A percentile compares a stretch with the other conserved stretches of the same genome.
Evolutionary conservation across 129 eudicot genomes (phyloP).

Genomic region (Gnaphalium uliginosum): DNA sequence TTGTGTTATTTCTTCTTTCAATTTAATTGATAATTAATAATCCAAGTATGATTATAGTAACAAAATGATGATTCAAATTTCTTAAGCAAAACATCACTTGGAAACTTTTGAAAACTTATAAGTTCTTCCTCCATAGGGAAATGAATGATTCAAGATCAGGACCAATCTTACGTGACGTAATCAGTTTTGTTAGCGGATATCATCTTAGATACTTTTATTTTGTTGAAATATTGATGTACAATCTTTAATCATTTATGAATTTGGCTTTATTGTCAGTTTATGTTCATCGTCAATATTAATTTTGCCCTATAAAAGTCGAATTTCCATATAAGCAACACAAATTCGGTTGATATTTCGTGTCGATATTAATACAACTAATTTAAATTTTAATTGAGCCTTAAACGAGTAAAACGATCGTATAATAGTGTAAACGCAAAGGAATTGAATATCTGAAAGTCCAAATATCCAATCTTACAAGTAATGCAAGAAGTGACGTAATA

Average conservation of each 20-base stretch:
- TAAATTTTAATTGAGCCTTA: too few species aligned
- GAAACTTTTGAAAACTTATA: too few species aligned
- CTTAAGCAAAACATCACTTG: neutral
- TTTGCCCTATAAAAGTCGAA: constrained; percentile 3
- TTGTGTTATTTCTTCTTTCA: too few species aligned
- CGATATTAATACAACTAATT: neutral
- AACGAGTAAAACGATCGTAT: neutral
- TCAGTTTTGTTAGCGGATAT: too few species aligned
- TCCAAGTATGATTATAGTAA: too few species aligned
- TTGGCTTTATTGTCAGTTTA: neutral
- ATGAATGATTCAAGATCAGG: too few species aligned
- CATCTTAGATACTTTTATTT: neutral
- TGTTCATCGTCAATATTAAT: constrained; percentile 1
- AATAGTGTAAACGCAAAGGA: neutral
- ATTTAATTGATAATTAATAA: too few species aligned
- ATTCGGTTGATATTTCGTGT: neutral
- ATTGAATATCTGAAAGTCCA: neutral
- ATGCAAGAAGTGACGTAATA: neutral
- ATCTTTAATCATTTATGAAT: neutral
- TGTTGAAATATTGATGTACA: neutral
- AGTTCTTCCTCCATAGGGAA: neutral
- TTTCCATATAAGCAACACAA: neutral
- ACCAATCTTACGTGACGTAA: neutral
- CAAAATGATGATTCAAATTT: too few species aligned
- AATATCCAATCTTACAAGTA: neutral